Evolutionary conservation across 768 basidiomycete genomes (phyloP), one percentile per base, ranked within the genome.

Genomic region (Pulveroboletus sp.): DNA sequence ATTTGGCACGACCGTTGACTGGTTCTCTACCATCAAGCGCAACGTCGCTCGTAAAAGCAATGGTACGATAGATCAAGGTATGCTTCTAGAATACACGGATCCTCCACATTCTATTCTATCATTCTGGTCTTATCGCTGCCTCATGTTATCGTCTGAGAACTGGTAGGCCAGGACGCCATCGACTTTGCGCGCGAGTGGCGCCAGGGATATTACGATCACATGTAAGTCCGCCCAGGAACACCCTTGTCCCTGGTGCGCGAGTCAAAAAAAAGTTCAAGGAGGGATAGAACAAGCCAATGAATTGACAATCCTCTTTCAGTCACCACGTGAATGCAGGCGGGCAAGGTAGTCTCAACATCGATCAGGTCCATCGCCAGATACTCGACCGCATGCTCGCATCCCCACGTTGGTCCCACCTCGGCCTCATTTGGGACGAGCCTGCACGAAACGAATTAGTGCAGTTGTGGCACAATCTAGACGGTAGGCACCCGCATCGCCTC

Each of bases 101-200:
- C n/a, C n/a, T n/a, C n/a, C n/a, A n/a, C n/a, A n/a, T n/a, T n/a
- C n/a, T n/a, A n/a, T n/a, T n/a, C n/a, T n/a, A n/a, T 24, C 19
- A 11, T 37, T 37, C 20, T 12, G 8, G 24, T 7, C 13, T 6
- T 12, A 32, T 7, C 41, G 29, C 20, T 12, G 20, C 27, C 12
- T 9, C 27, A 29, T 29, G 8, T 7, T 11, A 29, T 9, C 27
- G 23, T n/a, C n/a, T n/a, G n/a, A n/a, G n/a, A n/a, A n/a, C n/a
- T n/a, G n/a, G n/a, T 23, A 65, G 65, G 54, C 32, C 55, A 54
- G 25, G 53, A 61, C 11, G 56, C 64, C 4, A 25, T 13, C 27
- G 70, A 65, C 13, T 83, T 86, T 55, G 76, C 81, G 0, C 59
- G 70, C 35, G 76, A 80, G 53, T 86, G 84, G 83, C 70, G 84